Base-by-base conservation (phyloP, 208 protist genomes). In the Acanthamoeba triangularis region DNA sequence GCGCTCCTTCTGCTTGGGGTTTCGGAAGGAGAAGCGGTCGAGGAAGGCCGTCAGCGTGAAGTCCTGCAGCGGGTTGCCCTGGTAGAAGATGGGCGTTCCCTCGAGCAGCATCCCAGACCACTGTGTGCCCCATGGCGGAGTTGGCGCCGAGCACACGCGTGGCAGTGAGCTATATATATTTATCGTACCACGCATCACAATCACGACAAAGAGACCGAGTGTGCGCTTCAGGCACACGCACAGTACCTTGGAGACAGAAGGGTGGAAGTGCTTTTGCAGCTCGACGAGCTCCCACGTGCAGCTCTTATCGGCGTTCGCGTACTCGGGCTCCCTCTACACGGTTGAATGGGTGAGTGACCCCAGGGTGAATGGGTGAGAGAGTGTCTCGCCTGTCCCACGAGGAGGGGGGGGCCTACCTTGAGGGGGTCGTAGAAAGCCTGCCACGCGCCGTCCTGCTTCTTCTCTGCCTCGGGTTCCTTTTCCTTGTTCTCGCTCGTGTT, bases 251-350 rank as follows among this genome's bases (percentile, higher is more conserved):
- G 80, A 20, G 8, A 97, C 96, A 2, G 96, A 96, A 35, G 96
- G 96, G 72, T 97, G 96, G 90, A 80, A 97, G 88, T 97, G 96
- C n/a, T 95, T 80, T 47, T 61, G 33, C 56, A 96, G 44, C 72
- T 85, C 41, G 10, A 92, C 63, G 11, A 97, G 95, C 82, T 97
- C 96, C 96, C 96, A 97, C 49, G 93, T 28, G 69, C 82, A 95
- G 61, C 94, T 67, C 28, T 37, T 88, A 23, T 96, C 87, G 33
- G 96, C 96, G 18, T 91, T 61, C 10, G 96, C 94, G 41, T 74
- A 97, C n/a, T 59, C 28, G 13, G 96, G 96, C 25, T 97, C 95
- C 16, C 93, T 74, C 90, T 88, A 49, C 41, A 41, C 33, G 65
- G 16, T 11, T 13, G 65, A 13, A 74, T 6, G 23, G 6, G 23